Percentiles rank a stretch among this genome's conserved stretches.
Conservation (phyloP, 2,329 filamentous ascomycete genomes). For the Emmonsia crescens region DNA sequence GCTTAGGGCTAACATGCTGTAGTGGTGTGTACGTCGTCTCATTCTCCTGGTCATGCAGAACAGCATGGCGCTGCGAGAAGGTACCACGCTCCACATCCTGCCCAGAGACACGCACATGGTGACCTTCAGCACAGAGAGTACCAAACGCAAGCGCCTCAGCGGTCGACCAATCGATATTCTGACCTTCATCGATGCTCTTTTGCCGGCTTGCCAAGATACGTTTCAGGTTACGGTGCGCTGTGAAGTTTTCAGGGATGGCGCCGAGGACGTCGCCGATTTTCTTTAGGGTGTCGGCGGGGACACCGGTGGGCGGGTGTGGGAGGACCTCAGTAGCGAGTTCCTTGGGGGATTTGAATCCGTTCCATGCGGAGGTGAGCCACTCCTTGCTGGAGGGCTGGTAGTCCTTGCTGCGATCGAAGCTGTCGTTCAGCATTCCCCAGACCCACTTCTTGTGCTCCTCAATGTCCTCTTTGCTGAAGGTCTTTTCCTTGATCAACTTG, state of each 20-base stretch:
- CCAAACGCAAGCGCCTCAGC: constrained; percentile 94
- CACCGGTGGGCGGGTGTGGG: constrained; percentile 78
- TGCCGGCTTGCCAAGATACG: constrained; percentile 82
- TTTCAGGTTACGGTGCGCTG: constrained; percentile 89
- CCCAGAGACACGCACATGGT: constrained; percentile 94
- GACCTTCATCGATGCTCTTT: constrained; percentile 84
- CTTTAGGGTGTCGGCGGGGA: constrained; percentile 61
- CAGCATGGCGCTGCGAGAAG: constrained; percentile 94
- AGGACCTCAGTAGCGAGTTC: constrained; percentile 89
- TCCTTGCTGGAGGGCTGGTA: constrained; percentile 95
- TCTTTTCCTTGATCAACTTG: constrained; percentile 76
- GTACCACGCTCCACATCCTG: constrained; percentile 99
- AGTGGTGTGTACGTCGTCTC: constrained; percentile 89
- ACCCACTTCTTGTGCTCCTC: constrained; percentile 99
- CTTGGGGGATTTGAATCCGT: constrained; percentile 98
- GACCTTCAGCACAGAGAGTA: constrained; percentile 78
- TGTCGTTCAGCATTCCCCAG: constrained; percentile 97
- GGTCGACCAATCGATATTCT: constrained; percentile 95
- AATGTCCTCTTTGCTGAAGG: constrained; percentile 93
- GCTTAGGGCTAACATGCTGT: constrained; percentile 77
- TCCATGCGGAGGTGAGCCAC: constrained; percentile 98
- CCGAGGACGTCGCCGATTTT: constrained; percentile 76
- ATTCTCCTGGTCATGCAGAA: constrained; percentile 93
- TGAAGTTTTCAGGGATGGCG: constrained; percentile 70
- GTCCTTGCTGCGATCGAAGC: constrained; percentile 93